Conservation (phyloP, 2,329 filamentous ascomycete species). For the Akanthomyces muscarius region DNA sequence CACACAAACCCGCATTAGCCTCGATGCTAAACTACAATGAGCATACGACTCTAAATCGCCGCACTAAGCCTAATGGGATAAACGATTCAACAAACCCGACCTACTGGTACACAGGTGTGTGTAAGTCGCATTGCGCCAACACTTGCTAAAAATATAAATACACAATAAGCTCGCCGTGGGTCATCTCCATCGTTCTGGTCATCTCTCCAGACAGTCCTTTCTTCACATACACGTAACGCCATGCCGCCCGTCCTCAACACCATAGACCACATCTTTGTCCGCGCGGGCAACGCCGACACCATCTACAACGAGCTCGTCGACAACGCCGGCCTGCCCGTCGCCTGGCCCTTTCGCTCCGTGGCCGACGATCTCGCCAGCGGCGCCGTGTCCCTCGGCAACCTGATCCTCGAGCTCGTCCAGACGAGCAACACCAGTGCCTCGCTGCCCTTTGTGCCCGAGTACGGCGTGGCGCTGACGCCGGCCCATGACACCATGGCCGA, state of each 20-base stretch:
- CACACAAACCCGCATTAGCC: neutral
- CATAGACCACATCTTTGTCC: conserved; percentile 9
- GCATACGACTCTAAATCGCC: conserved; percentile 6
- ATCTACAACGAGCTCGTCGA: conserved; percentile 6
- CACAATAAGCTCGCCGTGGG: neutral
- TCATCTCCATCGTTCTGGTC: neutral
- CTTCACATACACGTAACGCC: neutral
- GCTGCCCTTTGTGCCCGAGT: neutral
- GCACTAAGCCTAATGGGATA: conserved; percentile 7
- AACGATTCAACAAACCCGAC: conserved; percentile 3
- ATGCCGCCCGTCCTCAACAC: conserved; percentile 1
- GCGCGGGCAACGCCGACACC: neutral
- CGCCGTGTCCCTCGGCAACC: conserved; percentile 5
- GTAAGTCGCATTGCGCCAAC: neutral
- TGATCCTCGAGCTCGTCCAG: conserved; percentile 14
- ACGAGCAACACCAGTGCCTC: neutral
- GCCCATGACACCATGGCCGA: neutral
- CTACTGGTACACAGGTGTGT: neutral
- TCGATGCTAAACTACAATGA: neutral
- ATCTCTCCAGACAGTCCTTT: no score
- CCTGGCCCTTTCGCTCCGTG: conserved; percentile 7
- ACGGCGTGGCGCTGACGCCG: conserved; percentile 6
- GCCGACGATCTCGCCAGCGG: conserved; percentile 4
- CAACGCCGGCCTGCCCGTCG: conserved; percentile 1
- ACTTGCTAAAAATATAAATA: neutral